These are phyloP conservation scores for Solanum dulcamara DNA, from an alignment of 257 asterid genomes.

Conservation along the genomic window DNA sequence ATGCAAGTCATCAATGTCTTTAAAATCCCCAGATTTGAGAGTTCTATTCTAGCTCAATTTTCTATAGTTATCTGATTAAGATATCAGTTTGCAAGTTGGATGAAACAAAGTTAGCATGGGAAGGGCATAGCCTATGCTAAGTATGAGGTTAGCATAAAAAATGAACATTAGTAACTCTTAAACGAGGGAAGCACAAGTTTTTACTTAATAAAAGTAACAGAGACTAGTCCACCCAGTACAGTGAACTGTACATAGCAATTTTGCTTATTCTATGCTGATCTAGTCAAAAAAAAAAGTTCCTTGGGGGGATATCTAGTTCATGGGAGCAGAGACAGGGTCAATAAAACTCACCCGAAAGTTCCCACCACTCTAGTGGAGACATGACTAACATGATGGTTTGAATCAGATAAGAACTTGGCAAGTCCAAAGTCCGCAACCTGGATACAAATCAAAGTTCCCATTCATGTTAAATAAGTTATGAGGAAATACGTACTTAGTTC, in stretches of 20 bases:
- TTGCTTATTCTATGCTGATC: not conserved
- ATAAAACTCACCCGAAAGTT: conserved; percentile 12
- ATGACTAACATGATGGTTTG: not conserved
- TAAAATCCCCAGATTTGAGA: not conserved
- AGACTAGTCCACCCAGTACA: not conserved
- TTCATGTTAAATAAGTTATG: not conserved
- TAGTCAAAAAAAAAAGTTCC: not conserved
- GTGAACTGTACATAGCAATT: not conserved
- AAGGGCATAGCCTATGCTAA: not conserved
- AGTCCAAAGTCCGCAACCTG: conserved; percentile 20
- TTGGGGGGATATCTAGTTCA: not conserved
- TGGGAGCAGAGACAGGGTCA: not conserved
- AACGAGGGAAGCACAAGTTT: not conserved
- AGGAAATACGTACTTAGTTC: not conserved
- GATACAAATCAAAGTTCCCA: not conserved
- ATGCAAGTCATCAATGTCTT: not conserved
- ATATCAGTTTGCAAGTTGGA: not conserved
- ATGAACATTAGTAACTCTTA: not conserved
- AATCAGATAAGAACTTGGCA: conserved; percentile 9
- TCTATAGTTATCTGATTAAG: not conserved
- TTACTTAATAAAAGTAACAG: not conserved
- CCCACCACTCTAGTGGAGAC: conserved; percentile 17
- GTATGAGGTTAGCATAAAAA: not conserved
- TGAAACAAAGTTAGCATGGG: not conserved
- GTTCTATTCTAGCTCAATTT: not conserved